Conservation (phyloP, 1,284 basidiomycete genomes). For the Sutorius eximius region DNA sequence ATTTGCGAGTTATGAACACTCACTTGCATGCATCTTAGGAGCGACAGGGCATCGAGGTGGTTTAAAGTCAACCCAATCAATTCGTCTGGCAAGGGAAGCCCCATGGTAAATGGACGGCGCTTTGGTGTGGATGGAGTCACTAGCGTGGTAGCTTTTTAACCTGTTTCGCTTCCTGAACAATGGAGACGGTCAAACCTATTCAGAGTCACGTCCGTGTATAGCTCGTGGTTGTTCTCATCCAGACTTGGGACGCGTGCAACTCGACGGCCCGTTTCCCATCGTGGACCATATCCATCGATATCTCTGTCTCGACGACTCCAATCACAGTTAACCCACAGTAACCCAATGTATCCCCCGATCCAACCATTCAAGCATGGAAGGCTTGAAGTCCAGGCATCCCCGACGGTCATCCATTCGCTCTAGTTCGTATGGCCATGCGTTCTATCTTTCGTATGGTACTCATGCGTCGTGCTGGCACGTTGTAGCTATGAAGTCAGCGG, state of each 20-base stretch:
- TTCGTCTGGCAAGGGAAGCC: constrained; percentile 25
- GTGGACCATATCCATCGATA: constrained; percentile 20
- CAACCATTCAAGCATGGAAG: constrained; percentile 65
- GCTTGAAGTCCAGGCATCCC: constrained; percentile 62
- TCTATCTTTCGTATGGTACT: constrained; percentile 1
- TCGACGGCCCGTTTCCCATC: constrained; percentile 14
- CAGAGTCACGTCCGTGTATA: not conserved
- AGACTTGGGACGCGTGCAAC: constrained; percentile 10
- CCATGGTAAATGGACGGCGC: constrained; percentile 13
- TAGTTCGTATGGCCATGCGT: constrained; percentile 54
- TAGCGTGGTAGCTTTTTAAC: too few species aligned
- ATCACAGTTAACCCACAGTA: constrained; percentile 4
- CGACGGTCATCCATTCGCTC: constrained; percentile 63
- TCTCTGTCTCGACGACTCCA: constrained; percentile 8
- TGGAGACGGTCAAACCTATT: too few species aligned
- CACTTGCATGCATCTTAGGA: constrained; percentile 29
- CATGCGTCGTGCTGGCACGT: not conserved
- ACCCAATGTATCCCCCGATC: constrained; percentile 57
- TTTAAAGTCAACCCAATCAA: constrained; percentile 17
- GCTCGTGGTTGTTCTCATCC: not conserved
- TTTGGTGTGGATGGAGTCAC: not conserved
- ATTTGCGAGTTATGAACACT: constrained; percentile 1
- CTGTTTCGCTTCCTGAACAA: too few species aligned
- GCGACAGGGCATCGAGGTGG: constrained; percentile 28
- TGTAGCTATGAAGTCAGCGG: constrained; percentile 79